Evolutionary conservation across 257 asterid species (phyloP).

Genomic region (Ilex aquifolium): DNA sequence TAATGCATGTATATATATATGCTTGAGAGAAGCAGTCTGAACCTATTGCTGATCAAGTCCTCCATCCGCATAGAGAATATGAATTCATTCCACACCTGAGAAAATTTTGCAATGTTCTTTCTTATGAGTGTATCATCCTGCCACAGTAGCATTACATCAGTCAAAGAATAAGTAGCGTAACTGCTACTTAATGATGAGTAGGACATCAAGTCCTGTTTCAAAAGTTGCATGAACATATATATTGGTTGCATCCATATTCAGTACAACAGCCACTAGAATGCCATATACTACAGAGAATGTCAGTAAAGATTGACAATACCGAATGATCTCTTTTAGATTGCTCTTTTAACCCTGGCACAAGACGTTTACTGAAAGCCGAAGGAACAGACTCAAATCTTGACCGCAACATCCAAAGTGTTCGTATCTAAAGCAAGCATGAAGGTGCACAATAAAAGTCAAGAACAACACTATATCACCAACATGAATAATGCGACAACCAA

Average conservation of each 20-base stretch:
- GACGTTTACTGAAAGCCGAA: constrained; percentile 78
- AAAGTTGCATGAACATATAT: not conserved
- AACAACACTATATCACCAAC: constrained; percentile 4
- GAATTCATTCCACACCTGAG: constrained; percentile 99
- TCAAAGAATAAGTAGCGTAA: constrained; percentile 7
- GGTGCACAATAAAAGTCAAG: constrained; percentile 9
- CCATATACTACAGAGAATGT: constrained; percentile 18
- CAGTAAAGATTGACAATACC: constrained; percentile 30
- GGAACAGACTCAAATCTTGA: constrained; percentile 93
- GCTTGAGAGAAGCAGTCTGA: constrained; percentile 13
- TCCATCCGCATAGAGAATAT: constrained; percentile 86
- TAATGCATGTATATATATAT: constrained; percentile 6
- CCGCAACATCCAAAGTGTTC: constrained; percentile 97
- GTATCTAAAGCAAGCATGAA: constrained; percentile 49
- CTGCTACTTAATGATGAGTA: not conserved
- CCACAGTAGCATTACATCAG: constrained; percentile 23
- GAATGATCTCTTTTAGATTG: constrained; percentile 37
- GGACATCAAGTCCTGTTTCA: not conserved
- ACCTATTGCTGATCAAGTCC: constrained; percentile 89
- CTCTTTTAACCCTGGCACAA: constrained; percentile 68
- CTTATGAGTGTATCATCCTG: constrained; percentile 69
- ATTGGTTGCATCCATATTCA: not conserved
- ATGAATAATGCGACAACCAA: not conserved
- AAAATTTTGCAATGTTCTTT: constrained; percentile 82
- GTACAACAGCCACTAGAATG: not conserved